phyloP scores from a whole-genome alignment of 257 asterid species.

The Primulina tabacum region DNA sequence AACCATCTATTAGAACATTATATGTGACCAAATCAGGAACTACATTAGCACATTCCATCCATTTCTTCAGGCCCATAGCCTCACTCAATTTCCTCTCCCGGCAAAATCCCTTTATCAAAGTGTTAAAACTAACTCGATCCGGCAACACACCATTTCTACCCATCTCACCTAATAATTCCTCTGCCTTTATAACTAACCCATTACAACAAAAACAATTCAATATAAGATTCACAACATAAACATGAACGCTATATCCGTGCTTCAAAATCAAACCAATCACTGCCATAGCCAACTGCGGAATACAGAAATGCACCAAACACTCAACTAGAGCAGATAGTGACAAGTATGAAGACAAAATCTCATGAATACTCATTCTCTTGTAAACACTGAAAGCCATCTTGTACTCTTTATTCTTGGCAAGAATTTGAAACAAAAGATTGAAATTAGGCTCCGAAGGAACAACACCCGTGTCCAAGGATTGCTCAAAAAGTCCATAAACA shows the following conservation, averaged over 20 bases:
- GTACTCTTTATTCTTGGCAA: slow-evolving; percentile 56
- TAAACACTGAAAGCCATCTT: slow-evolving; percentile 39
- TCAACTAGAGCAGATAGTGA: slow-evolving; percentile 50
- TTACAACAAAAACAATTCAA: slow-evolving; percentile 54
- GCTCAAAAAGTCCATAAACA: slow-evolving; percentile 38
- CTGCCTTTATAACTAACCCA: slow-evolving; percentile 44
- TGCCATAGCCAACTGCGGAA: slow-evolving; percentile 43
- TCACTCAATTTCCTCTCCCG: slow-evolving; percentile 42
- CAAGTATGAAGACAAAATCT: slow-evolving; percentile 37
- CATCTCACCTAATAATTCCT: slow-evolving; percentile 43
- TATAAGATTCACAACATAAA: slow-evolving; percentile 47
- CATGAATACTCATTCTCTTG: slow-evolving; percentile 35
- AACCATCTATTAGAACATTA: slow-evolving; percentile 46
- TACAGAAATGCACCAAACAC: slow-evolving; percentile 43
- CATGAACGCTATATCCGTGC: slow-evolving; percentile 40
- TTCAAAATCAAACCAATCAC: slow-evolving; percentile 55
- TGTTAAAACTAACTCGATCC: slow-evolving; percentile 57
- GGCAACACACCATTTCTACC: slow-evolving; percentile 32
- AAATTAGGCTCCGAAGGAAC: slow-evolving; percentile 39
- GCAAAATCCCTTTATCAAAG: slow-evolving; percentile 60
- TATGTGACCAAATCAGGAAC: slow-evolving; percentile 45
- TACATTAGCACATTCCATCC: slow-evolving; percentile 48
- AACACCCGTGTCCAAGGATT: slow-evolving; percentile 38
- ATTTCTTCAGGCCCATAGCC: slow-evolving; percentile 47
- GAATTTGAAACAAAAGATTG: slow-evolving; percentile 46